Evolutionary conservation across 805 yeast genomes (phyloP), one percentile per base, ranked within the genome.

Genomic region (Candida suzukii): DNA sequence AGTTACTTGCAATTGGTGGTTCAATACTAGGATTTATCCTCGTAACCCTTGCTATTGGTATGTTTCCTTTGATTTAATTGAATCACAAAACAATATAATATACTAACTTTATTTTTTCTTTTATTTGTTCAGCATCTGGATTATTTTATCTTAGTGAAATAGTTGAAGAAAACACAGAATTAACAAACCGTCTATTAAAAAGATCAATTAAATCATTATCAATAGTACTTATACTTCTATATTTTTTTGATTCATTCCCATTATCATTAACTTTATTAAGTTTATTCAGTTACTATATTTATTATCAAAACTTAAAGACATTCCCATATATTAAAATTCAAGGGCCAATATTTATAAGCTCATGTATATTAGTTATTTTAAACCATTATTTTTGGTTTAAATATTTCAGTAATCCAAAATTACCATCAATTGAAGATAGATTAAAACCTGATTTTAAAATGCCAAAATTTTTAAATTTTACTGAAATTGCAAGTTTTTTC

Each of bases 401-500:
- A 50, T 76, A 86, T 58, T 93, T 93, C 67, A 79, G 78, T 48
- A 71, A 78, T 44, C 83, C 87, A 33, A 69, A 74, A 37, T 70
- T 85, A 22, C 91, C 95, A 11, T 80, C 93, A 31, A 71, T 83
- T 48, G 70, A 72, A 46, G 74, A 68, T 48, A 60, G 84, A 51
- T 66, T 81, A 53, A 70, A 66, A 48, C 73, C 85, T 38, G 70
- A 71, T 38, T 82, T 79, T 53, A 63, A 63, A 19, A 76, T 85
- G 37, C 84, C 83, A 13, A 74, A 76, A 36, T 74, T 86, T 41
- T 95, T 95, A 2, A 71, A 83, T 12, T 91, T 91, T 56, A 70
- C 88, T 1, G 96, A 93, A 57, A 86, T 93, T 4, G 86, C 96
- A n/a, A 83, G 96, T 3, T 93, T 93, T 60, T 90, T 93, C 57